Evolutionary conservation across 441 rosid species (phyloP).

Genomic region (Adansonia rubrostipa): DNA sequence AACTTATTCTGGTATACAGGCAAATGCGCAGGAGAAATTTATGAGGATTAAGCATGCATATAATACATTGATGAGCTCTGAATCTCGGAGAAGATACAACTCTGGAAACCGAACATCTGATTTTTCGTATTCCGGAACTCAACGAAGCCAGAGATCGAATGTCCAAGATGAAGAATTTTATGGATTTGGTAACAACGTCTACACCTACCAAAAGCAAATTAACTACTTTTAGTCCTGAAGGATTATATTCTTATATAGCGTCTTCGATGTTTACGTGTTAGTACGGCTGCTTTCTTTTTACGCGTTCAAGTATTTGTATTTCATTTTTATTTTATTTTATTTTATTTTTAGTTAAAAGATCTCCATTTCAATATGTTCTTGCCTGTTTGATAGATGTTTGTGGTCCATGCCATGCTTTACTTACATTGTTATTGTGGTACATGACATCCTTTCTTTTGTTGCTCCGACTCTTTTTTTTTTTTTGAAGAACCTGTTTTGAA

Average conservation of each 20-base stretch:
- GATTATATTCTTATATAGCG: neutral
- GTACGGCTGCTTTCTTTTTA: neutral
- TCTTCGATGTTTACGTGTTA: neutral
- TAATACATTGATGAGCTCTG: conserved; percentile 75
- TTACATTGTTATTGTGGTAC: neutral
- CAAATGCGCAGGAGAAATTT: conserved; percentile 88
- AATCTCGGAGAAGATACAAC: conserved; percentile 58
- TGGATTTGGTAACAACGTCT: conserved; percentile 74
- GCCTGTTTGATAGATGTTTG: neutral
- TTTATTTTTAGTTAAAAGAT: neutral
- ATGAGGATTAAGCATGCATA: conserved; percentile 93
- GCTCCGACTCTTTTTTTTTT: too few species aligned
- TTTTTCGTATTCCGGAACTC: conserved; percentile 58
- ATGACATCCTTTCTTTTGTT: neutral
- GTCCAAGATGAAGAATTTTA: conserved; percentile 72
- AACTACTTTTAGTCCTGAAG: neutral
- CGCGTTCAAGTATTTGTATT: neutral
- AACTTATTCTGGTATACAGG: conserved; percentile 47
- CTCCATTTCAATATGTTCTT: conserved; percentile 1
- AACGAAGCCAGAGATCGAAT: conserved; percentile 42
- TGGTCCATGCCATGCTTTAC: neutral
- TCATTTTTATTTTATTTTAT: neutral
- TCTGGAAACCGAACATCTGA: conserved; percentile 58
- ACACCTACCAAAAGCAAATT: conserved; percentile 14
- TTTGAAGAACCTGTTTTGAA: too few species aligned